Conservation (phyloP, 371 early-diverging fungal genomes). For the Zychaea mexicana region DNA sequence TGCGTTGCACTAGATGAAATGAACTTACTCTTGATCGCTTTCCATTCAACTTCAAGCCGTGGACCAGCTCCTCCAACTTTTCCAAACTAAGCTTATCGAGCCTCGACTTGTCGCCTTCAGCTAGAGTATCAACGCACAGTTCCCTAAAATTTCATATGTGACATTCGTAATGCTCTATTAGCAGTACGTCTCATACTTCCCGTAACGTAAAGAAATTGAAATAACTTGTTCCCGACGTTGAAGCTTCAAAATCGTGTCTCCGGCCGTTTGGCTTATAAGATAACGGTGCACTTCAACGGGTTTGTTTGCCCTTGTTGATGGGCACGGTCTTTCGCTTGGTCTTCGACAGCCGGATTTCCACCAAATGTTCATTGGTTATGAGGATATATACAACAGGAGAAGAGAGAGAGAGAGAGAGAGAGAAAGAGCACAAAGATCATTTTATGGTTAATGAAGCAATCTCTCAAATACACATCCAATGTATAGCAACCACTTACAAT, state of each 20-base stretch:
- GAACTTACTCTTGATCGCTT: no score
- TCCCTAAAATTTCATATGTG: background rate
- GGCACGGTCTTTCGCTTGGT: slow-evolving; percentile 61
- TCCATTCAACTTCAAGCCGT: no score
- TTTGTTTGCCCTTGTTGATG: slow-evolving; percentile 34
- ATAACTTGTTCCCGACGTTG: slow-evolving; percentile 34
- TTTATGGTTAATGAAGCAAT: background rate
- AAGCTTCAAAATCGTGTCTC: slow-evolving; percentile 48
- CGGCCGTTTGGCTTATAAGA: slow-evolving; percentile 34
- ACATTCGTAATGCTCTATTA: no score
- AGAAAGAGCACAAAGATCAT: no score
- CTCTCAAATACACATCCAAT: background rate
- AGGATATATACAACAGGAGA: background rate
- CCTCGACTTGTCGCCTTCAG: background rate
- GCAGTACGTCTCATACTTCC: no score
- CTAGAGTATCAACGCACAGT: background rate
- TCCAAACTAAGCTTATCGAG: background rate
- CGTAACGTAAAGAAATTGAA: background rate
- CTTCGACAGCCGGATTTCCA: slow-evolving; percentile 68
- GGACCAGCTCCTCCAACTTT: background rate
- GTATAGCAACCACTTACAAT: background rate
- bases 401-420: no score
- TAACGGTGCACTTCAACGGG: slow-evolving; percentile 19
- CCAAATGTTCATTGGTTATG: slow-evolving; percentile 62
- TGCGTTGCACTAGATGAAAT: no score